Conservation (phyloP, 2,329 filamentous ascomycete species). For the Orbilia quercus region DNA sequence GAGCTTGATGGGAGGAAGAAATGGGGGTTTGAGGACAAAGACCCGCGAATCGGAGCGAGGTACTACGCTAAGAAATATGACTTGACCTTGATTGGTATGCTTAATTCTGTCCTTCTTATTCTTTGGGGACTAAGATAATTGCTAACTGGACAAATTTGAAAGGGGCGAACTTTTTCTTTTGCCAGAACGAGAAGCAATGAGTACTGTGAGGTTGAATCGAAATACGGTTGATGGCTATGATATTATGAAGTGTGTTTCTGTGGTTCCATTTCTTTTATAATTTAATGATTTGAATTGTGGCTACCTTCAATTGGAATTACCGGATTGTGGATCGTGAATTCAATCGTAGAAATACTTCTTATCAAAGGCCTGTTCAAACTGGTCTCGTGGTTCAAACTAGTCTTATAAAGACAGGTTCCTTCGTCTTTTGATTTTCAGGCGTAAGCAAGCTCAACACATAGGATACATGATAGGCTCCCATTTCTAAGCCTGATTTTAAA, state of each 20-base stretch:
- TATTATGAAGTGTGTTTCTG: background rate
- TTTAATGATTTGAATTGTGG: background rate
- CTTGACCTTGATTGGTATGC: conserved; percentile 64
- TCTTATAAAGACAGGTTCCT: no score
- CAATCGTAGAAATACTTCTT: no score
- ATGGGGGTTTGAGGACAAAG: conserved; percentile 63
- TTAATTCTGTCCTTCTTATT: background rate
- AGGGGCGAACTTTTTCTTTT: conserved; percentile 65
- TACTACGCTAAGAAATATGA: conserved; percentile 65
- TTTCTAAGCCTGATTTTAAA: no score
- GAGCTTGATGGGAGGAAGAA: conserved; percentile 63
- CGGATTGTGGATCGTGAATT: no score
- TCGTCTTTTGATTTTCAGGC: no score
- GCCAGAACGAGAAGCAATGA: conserved; percentile 34
- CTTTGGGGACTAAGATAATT: background rate
- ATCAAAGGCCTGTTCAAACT: no score
- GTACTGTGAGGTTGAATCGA: background rate
- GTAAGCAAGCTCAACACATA: no score
- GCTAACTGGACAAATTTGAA: conserved; percentile 10
- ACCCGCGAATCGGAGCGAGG: conserved; percentile 62
- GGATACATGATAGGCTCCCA: no score
- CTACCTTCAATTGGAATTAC: background rate
- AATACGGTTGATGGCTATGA: background rate
- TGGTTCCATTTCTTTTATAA: no score
- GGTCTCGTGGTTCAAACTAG: no score